Evolutionary conservation across 2,329 filamentous ascomycete genomes (phyloP), one percentile per base, ranked within the genome.

Genomic region (Aspergillus caelatus): DNA sequence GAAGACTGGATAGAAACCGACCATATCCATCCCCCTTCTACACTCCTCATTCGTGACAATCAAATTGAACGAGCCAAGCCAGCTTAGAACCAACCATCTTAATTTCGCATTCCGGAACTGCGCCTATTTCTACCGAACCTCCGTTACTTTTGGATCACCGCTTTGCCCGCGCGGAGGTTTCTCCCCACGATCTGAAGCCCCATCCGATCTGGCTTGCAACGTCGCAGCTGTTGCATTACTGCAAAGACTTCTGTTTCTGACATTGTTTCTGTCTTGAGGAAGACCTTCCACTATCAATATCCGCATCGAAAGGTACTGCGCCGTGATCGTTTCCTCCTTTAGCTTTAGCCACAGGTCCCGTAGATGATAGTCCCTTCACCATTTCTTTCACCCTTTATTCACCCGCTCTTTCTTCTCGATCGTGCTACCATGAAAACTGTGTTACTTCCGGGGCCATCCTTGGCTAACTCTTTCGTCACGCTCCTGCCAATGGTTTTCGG

Each of bases 391-490:
- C 12, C 50, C 55, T 55, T 53, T 46, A 57, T 52, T 50, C 62
- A 46, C 48, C 55, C 61, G 59, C 36, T 63, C 7, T 59, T 57
- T 57, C 48, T 39, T 63, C 55, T 36, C 50, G 52, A 52, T 61
- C 52, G 34, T 60, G 45, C 32, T 59, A 50, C 32, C 59, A 61
- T 63, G 28, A 64, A 53, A n/a, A 43, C 58, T 19, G 21, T 45
- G 28, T 58, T 45, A 43, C 19, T 34, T 65, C n/a, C 48, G 34
- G 54, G 43, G 61, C 56, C 54, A 59, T 58, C 5, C 11, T 60
- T 58, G 63, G 63, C 69, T 71, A 65, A 71, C 68, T 67, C 45
- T 62, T 62, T 65, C 43, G 62, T 65, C 54, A 69, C 62, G 66
- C 67, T 64, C 62, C 62, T 65, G 63, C 63, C 67, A 67, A 66